Percentiles rank a stretch among this genome's conserved stretches.
These are phyloP conservation scores for Cladosporium halotolerans DNA, from an alignment of 2,329 filamentous ascomycete species.

Conservation along the genomic window DNA sequence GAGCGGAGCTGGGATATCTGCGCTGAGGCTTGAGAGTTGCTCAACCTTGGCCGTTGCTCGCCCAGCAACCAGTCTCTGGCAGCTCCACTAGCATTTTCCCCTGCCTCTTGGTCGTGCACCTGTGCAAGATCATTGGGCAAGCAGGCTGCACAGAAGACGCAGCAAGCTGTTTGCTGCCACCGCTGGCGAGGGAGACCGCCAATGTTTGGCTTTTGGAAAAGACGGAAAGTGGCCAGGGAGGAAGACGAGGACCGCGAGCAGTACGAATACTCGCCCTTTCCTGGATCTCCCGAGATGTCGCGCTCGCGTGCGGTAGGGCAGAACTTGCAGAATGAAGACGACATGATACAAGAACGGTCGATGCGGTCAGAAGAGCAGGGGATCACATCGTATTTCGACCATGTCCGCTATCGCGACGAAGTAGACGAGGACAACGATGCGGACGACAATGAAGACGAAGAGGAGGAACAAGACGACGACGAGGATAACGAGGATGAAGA, in stretches of 20 bases:
- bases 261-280: slow-evolving; percentile 15
- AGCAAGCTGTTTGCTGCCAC: neutral
- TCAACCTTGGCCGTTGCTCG: too few species aligned
- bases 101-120: too few species aligned
- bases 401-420: slow-evolving; percentile 5
- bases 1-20: neutral
- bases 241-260: slow-evolving; percentile 3
- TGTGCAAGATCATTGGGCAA: too few species aligned
- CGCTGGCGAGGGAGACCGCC: neutral
- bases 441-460: slow-evolving; percentile 28
- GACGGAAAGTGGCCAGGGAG: neutral
- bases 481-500: slow-evolving; percentile 40
- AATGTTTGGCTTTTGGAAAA: slow-evolving; percentile 11
- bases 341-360: slow-evolving; percentile 11
- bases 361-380: neutral
- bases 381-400: slow-evolving; percentile 16
- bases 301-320: slow-evolving; percentile 21
- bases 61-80: too few species aligned
- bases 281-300: slow-evolving; percentile 22
- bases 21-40: too few species aligned
- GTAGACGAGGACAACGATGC: slow-evolving; percentile 20
- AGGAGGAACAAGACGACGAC: slow-evolving; percentile 34
- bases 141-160: too few species aligned
- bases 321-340: slow-evolving; percentile 12
- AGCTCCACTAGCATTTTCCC: too few species aligned